phyloP scores from a whole-genome alignment of 495 filamentous ascomycete species.

The Lineolata rhizophorae region DNA sequence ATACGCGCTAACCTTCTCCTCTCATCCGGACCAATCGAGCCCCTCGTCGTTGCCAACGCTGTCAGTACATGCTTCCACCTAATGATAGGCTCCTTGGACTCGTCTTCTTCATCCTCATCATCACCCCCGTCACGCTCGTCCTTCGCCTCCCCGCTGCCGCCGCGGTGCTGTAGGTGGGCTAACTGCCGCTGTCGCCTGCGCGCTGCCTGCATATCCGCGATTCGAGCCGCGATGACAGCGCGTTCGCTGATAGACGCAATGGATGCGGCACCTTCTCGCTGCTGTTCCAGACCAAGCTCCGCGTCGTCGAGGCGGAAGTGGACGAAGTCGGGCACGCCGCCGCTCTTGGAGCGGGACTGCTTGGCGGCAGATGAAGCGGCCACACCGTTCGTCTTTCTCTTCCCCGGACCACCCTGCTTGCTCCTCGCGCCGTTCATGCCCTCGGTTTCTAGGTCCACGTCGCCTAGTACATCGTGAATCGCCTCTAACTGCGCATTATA shows the following conservation, averaged over 20 bases:
- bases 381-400: no score
- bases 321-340: slow-evolving; percentile 34
- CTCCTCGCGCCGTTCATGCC: slow-evolving; percentile 7
- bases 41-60: slow-evolving; percentile 52
- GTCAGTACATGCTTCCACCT: slow-evolving; percentile 68
- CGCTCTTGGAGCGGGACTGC: no score
- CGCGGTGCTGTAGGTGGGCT: slow-evolving; percentile 1
- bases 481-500: slow-evolving; percentile 95
- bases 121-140: slow-evolving; percentile 1
- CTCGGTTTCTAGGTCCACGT: slow-evolving; percentile 23
- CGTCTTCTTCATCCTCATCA: slow-evolving; percentile 8
- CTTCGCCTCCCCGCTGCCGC: slow-evolving; percentile 3
- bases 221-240: slow-evolving; percentile 47
- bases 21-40: slow-evolving; percentile 64
- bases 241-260: slow-evolving; percentile 32
- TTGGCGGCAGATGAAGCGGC: no score
- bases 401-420: no score
- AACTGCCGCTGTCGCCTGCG: slow-evolving; percentile 10
- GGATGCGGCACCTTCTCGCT: neutral
- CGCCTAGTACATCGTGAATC: slow-evolving; percentile 75
- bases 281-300: neutral
- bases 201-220: slow-evolving; percentile 31
- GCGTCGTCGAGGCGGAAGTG: slow-evolving; percentile 59
- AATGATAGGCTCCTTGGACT: slow-evolving; percentile 36
- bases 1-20: slow-evolving; percentile 50